Evolutionary conservation across 768 basidiomycete genomes (phyloP).

Genomic region (Pulveroboletus sp.): DNA sequence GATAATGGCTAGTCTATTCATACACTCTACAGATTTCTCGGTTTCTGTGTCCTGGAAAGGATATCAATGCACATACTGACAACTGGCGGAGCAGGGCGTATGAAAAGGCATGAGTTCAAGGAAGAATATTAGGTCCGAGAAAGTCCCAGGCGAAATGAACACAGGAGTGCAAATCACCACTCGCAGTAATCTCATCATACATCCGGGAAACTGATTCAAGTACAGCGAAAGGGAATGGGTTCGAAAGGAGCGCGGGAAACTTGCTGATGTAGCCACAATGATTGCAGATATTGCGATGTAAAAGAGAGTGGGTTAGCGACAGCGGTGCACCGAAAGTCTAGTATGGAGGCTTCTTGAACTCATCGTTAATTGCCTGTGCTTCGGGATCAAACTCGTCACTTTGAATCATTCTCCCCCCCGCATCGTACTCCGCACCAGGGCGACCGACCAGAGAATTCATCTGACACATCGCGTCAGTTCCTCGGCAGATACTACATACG

Average conservation of each 20-base stretch:
- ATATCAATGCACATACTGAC: not conserved
- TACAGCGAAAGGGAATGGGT: not conserved
- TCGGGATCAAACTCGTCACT: conserved; percentile 53
- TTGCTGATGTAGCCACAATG: not conserved
- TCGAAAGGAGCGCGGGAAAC: not conserved
- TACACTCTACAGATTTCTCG: conserved; percentile 1
- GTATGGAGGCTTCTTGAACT: conserved; percentile 59
- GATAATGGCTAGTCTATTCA: not conserved
- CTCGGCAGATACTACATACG: not conserved
- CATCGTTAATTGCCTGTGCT: conserved; percentile 52
- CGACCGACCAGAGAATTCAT: conserved; percentile 63
- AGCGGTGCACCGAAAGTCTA: conserved; percentile 11
- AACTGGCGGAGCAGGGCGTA: not conserved
- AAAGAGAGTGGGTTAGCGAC: not conserved
- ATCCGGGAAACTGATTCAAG: not conserved
- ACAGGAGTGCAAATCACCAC: not conserved
- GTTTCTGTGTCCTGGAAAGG: not conserved
- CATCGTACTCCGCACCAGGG: conserved; percentile 51
- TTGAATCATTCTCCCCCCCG: conserved; percentile 47
- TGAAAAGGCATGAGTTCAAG: not conserved
- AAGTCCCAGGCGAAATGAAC: not conserved
- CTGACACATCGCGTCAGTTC: conserved; percentile 33
- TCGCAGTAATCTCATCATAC: not conserved
- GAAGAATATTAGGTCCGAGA: not conserved
- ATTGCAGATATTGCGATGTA: not conserved